Evolutionary conservation across 306 rosid species (phyloP).

Genomic region (Cajanus cajan): DNA sequence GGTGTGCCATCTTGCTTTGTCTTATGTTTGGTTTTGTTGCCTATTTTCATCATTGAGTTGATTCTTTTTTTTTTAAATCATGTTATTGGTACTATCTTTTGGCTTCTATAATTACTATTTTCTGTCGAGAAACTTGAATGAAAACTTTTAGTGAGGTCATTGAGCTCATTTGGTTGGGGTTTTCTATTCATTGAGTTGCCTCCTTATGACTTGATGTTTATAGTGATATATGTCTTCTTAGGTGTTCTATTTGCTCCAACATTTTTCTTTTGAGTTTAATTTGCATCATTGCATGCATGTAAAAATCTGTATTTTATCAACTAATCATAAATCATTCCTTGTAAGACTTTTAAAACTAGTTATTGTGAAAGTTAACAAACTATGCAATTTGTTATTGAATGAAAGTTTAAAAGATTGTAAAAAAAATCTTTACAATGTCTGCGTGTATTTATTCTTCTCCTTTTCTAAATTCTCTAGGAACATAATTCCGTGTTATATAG

Average conservation of each 20-base stretch:
- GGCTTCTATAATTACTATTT: no score
- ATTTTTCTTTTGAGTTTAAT: background rate
- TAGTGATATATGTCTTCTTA: background rate
- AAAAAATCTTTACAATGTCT: background rate
- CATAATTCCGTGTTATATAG: background rate
- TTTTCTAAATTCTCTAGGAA: background rate
- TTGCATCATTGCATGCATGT: background rate
- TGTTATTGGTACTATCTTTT: no score
- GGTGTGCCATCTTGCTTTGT: slow-evolving; percentile 42
- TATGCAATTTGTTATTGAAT: background rate
- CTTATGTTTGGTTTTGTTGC: slow-evolving; percentile 7
- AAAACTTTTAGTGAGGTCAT: no score
- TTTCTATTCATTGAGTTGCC: background rate
- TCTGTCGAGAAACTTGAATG: no score
- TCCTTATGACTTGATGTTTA: background rate
- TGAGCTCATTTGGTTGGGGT: background rate
- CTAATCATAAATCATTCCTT: background rate
- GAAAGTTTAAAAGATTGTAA: background rate
- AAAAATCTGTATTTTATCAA: background rate
- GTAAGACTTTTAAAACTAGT: background rate
- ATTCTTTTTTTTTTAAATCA: no score
- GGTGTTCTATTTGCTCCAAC: background rate
- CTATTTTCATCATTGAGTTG: background rate
- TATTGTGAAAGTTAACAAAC: background rate
- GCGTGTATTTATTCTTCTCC: background rate